phyloP scores from a whole-genome alignment of 2,329 filamentous ascomycete species.

The Epichloe gansuensis region DNA sequence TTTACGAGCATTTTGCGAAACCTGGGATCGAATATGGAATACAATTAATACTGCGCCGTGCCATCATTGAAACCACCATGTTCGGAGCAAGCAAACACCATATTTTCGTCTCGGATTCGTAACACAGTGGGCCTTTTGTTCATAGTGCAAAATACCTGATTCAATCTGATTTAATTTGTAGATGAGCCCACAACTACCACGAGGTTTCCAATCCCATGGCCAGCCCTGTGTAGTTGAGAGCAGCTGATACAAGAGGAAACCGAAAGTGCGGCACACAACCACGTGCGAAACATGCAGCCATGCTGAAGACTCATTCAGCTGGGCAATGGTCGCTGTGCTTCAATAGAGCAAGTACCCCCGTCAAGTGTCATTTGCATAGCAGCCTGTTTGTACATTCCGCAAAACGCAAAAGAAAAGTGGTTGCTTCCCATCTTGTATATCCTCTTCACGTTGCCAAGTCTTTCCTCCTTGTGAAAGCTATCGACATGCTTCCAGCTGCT shows the following conservation, averaged over 20 bases:
- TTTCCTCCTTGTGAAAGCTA: not conserved
- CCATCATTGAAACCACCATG: no score
- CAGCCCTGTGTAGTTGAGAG: not conserved
- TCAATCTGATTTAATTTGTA: constrained; percentile 4
- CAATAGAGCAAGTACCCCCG: not conserved
- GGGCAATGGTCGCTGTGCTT: not conserved
- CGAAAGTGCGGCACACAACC: not conserved
- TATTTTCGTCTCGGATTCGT: no score
- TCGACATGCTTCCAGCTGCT: not conserved
- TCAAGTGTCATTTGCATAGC: not conserved
- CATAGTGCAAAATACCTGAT: not conserved
- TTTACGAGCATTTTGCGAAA: no score
- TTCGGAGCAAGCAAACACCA: no score
- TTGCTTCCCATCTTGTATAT: not conserved
- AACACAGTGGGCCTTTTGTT: no score
- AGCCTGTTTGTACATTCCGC: not conserved
- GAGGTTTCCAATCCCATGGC: not conserved
- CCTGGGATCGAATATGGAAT: no score
- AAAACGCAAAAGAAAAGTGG: not conserved
- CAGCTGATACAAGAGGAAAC: not conserved
- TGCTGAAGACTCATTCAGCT: not conserved
- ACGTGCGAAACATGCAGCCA: not conserved
- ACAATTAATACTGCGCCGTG: no score
- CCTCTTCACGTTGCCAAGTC: not conserved
- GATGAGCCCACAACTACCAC: not conserved